Percentiles rank a stretch among this genome's conserved stretches.
phyloP scores from a whole-genome alignment of 768 basidiomycete genomes.

The Pulveroboletus frians region DNA sequence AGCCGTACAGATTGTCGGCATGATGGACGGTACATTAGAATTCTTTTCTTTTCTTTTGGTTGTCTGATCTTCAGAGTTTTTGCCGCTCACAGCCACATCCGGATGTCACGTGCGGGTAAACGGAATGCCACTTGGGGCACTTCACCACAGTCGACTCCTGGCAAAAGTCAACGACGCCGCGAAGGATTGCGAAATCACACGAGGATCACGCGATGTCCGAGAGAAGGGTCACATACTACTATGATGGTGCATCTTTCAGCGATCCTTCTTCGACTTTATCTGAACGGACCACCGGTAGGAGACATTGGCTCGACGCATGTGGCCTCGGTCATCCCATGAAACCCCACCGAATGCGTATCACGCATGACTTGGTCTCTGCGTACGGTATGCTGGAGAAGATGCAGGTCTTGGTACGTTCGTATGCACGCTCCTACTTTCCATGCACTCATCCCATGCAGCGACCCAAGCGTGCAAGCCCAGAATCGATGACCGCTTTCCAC shows the following conservation, averaged over 20 bases:
- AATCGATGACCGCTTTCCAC: constrained; percentile 90
- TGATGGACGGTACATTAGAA: constrained; percentile 3
- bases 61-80: no score
- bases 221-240: constrained; percentile 74
- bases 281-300: constrained; percentile 35
- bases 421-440: background rate
- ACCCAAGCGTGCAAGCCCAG: constrained; percentile 64
- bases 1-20: background rate
- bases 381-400: constrained; percentile 94
- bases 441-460: constrained; percentile 39
- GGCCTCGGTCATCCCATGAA: constrained; percentile 93
- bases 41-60: background rate
- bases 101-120: constrained; percentile 12
- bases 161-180: background rate
- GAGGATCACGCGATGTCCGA: constrained; percentile 50
- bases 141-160: background rate
- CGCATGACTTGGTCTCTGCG: constrained; percentile 84
- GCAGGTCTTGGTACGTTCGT: constrained; percentile 68
- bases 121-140: background rate
- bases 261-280: background rate
- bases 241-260: constrained; percentile 51
- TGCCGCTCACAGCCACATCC: constrained; percentile 1
- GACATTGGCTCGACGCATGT: constrained; percentile 74
- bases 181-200: background rate
- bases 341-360: constrained; percentile 90